Conservation (phyloP, 768 basidiomycete genomes). For the Xerocomus spinulosus region DNA sequence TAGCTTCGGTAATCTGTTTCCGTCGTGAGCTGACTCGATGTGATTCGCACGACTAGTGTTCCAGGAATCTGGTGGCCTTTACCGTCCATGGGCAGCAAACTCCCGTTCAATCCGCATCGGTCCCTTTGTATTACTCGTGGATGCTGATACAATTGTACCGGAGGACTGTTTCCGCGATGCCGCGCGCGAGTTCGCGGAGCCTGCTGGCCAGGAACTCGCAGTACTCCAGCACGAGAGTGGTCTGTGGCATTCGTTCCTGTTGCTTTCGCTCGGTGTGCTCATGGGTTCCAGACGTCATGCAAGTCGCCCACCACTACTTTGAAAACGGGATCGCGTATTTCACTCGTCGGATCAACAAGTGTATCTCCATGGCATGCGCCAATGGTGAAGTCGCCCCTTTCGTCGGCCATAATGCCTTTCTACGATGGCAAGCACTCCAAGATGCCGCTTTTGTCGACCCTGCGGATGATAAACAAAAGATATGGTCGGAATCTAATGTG, state of each 20-base stretch:
- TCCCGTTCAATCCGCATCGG: constrained; percentile 71
- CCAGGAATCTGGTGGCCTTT: constrained; percentile 51
- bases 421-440: constrained; percentile 86
- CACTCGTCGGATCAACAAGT: constrained; percentile 81
- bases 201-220: constrained; percentile 56
- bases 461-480: constrained; percentile 55
- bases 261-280: not conserved
- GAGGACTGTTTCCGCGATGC: constrained; percentile 91
- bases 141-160: constrained; percentile 86
- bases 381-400: constrained; percentile 78
- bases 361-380: constrained; percentile 73
- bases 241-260: constrained; percentile 35
- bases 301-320: constrained; percentile 85
- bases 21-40: constrained; percentile 35
- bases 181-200: constrained; percentile 77
- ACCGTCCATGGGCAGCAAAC: constrained; percentile 74
- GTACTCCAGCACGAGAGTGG: constrained; percentile 91
- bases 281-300: constrained; percentile 68
- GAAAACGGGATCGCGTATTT: constrained; percentile 89
- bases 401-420: constrained; percentile 85
- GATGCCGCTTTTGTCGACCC: constrained; percentile 73
- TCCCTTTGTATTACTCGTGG: constrained; percentile 75
- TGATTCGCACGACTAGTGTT: constrained; percentile 39
- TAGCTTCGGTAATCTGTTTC: constrained; percentile 28
- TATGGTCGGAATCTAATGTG: constrained; percentile 65